Evolutionary conservation across 2,329 filamentous ascomycete genomes (phyloP), one percentile per base, ranked within the genome.

Genomic region (Bipolaris zeicola): DNA sequence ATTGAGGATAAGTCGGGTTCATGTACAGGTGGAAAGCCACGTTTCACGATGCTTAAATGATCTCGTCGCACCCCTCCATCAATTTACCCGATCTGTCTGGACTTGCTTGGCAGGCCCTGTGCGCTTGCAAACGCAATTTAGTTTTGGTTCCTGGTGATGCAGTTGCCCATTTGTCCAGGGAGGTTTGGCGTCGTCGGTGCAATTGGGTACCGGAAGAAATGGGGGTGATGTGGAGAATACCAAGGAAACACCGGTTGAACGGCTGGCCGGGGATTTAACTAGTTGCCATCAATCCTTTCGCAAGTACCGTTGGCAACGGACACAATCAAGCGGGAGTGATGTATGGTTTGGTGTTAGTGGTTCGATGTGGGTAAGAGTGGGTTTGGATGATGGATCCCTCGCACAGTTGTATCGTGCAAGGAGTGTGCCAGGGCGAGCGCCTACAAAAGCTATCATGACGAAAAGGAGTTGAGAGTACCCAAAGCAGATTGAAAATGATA

Each of bases 21-120:
- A 26, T 42, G 6, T 42, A 42, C 26, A n/a, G 3, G 6, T 24
- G 11, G 53, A 56, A 59, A 64, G 62, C 62, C 62, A 64, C 62
- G 62, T 63, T 64, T 63, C 62, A 63, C 43, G 14, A 55, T 50
- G 51, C 31, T 28, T 43, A 53, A 49, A 53, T 50, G 53, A 58
- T 54, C 41, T 54, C 39, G 42, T n/a, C 46, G 22, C 33, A 33
- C 20, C 34, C 60, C 52, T 55, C 58, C 47, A 37, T 63, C 52
- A 43, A 62, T 45, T 45, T 31, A 45, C 28, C 26, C 16, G 62
- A 63, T 54, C 44, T 50, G 58, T 51, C 50, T 44, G 60, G 52
- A 26, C 34, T 38, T 36, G 53, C 53, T 60, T 62, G 54, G 58
- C 55, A 28, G 16, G 43, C 24, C 43, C 31, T 46, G 33, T 43